Conservation (phyloP, 495 filamentous ascomycete species). For the Corynascus novoguineensis region DNA sequence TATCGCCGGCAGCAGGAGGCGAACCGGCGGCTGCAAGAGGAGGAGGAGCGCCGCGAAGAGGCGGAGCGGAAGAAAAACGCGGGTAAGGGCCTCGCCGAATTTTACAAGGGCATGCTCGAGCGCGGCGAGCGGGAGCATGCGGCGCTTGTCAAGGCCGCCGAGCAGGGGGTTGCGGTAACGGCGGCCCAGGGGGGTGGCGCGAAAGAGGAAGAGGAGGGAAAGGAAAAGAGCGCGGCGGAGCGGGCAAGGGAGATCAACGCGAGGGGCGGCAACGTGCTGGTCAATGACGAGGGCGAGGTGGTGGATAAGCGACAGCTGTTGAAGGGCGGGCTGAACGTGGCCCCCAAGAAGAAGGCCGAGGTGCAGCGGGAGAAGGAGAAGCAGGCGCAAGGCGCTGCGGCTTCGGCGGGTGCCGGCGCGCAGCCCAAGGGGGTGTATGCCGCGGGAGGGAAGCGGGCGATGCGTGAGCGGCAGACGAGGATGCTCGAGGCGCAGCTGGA, state of each 20-base stretch:
- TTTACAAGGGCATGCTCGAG: slow-evolving; percentile 79
- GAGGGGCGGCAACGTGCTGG: slow-evolving; percentile 59
- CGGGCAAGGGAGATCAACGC: slow-evolving; percentile 68
- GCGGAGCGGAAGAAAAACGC: slow-evolving; percentile 62
- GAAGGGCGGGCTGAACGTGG: slow-evolving; percentile 80
- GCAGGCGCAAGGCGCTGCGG: slow-evolving; percentile 30
- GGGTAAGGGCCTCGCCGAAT: slow-evolving; percentile 72
- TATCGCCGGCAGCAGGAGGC: slow-evolving; percentile 93
- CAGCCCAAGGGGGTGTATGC: slow-evolving; percentile 44
- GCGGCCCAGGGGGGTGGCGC: slow-evolving; percentile 27
- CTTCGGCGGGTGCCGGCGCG: slow-evolving; percentile 25
- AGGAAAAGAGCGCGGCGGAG: slow-evolving; percentile 65
- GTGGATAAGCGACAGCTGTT: slow-evolving; percentile 91
- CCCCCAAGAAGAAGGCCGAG: slow-evolving; percentile 48
- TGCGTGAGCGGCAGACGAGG: slow-evolving; percentile 74
- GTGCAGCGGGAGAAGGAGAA: slow-evolving; percentile 32
- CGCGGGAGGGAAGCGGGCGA: slow-evolving; percentile 50
- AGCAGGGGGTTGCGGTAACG: slow-evolving; percentile 50
- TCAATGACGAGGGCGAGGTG: slow-evolving; percentile 93
- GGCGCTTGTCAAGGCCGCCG: slow-evolving; percentile 59
- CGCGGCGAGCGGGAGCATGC: slow-evolving; percentile 70
- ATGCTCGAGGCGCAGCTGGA: slow-evolving; percentile 84
- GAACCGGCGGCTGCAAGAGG: slow-evolving; percentile 67
- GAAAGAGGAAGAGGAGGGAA: slow-evolving; percentile 35
- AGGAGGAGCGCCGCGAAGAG: slow-evolving; percentile 67